These are phyloP conservation scores for Aspergillus felis DNA, from an alignment of 2,329 filamentous ascomycete species.

Conservation along the genomic window DNA sequence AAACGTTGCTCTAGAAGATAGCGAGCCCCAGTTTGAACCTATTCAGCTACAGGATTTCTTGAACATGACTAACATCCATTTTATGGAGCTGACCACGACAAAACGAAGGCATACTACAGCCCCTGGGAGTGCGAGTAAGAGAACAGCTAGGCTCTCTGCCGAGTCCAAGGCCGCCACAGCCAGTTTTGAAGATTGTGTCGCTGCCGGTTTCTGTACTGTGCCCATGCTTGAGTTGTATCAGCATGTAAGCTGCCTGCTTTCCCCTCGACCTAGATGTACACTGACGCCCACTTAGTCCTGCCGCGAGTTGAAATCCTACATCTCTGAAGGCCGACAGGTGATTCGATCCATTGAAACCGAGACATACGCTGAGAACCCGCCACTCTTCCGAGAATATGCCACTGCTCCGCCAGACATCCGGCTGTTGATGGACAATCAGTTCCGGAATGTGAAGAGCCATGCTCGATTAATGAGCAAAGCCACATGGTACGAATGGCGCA, in stretches of 20 bases:
- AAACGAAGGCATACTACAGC: slow-evolving; percentile 83
- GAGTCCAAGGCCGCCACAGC: slow-evolving; percentile 25
- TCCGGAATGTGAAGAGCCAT: slow-evolving; percentile 95
- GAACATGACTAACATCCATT: slow-evolving; percentile 91
- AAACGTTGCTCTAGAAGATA: slow-evolving; percentile 42
- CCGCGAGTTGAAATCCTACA: slow-evolving; percentile 93
- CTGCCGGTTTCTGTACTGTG: slow-evolving; percentile 84
- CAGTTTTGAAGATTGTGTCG: slow-evolving; percentile 70
- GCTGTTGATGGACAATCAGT: slow-evolving; percentile 87
- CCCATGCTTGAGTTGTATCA: slow-evolving; percentile 94
- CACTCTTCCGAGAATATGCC: slow-evolving; percentile 87
- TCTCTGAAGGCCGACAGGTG: slow-evolving; percentile 84
- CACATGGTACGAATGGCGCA: slow-evolving; percentile 98
- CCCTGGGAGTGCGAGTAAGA: slow-evolving; percentile 45
- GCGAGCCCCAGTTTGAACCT: slow-evolving; percentile 48
- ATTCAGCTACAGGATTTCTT: slow-evolving; percentile 90
- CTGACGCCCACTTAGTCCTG: slow-evolving; percentile 58
- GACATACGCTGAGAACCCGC: slow-evolving; percentile 84
- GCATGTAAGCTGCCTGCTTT: slow-evolving; percentile 55
- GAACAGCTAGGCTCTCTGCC: slow-evolving; percentile 19
- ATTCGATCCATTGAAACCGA: slow-evolving; percentile 88
- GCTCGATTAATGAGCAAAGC: slow-evolving; percentile 86
- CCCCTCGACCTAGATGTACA: slow-evolving; percentile 3
- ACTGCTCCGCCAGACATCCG: slow-evolving; percentile 79
- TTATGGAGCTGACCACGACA: slow-evolving; percentile 97